A percentile compares a stretch with the other conserved stretches of the same genome.
phyloP scores from a whole-genome alignment of 2,329 filamentous ascomycete genomes.

The Aspergillus fumigatus region DNA sequence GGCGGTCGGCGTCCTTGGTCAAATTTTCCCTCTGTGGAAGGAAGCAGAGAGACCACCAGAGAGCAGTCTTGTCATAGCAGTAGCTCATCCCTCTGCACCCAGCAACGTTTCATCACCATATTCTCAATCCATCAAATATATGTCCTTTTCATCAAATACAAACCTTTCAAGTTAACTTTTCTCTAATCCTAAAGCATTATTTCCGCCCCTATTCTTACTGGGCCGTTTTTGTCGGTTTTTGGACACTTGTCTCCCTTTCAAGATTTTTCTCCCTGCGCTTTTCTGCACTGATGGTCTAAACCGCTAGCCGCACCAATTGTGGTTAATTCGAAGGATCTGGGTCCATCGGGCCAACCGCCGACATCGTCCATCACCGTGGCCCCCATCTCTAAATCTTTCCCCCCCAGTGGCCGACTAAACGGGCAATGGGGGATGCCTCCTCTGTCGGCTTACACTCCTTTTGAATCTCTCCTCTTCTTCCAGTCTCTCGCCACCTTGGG shows the following conservation, averaged over 20 bases:
- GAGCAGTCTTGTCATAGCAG: background rate
- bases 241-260: background rate
- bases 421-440: slow-evolving; percentile 54
- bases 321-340: slow-evolving; percentile 3
- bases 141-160: background rate
- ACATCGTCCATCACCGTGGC: slow-evolving; percentile 29
- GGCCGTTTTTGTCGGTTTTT: background rate
- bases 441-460: slow-evolving; percentile 67
- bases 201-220: background rate
- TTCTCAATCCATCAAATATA: slow-evolving; percentile 2
- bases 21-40: background rate
- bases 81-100: background rate
- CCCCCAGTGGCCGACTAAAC: slow-evolving; percentile 35
- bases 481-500: slow-evolving; percentile 70
- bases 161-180: background rate
- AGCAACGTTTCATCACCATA: background rate
- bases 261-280: slow-evolving; percentile 9
- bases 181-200: background rate
- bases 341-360: slow-evolving; percentile 7
- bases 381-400: slow-evolving; percentile 29
- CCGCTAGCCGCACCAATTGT: slow-evolving; percentile 13
- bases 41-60: background rate
- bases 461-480: slow-evolving; percentile 83
- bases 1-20: background rate
- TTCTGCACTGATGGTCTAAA: slow-evolving; percentile 21